These are phyloP conservation scores for Massariosphaeria phaeospora DNA, from an alignment of 495 filamentous ascomycete genomes.

Conservation along the genomic window DNA sequence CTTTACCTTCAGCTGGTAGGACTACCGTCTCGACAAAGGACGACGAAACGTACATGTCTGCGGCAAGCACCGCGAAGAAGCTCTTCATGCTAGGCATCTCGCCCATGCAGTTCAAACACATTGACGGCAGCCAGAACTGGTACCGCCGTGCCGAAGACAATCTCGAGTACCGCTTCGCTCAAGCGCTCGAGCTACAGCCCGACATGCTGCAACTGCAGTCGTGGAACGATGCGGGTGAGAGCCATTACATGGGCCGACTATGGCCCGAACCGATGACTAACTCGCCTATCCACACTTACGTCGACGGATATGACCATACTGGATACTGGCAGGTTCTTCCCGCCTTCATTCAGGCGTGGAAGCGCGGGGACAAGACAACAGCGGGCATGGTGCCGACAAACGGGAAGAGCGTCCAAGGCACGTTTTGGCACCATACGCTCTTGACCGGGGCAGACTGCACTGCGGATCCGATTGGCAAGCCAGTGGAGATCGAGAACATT, in stretches of 20 bases:
- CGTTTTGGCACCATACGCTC: conserved; percentile 26
- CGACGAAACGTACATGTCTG: conserved; percentile 6
- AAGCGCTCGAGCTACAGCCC: conserved; percentile 12
- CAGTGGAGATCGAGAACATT: neutral
- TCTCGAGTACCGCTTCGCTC: conserved; percentile 13
- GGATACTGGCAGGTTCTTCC: conserved; percentile 16
- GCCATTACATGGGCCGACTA: conserved; percentile 21
- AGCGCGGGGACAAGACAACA: conserved; percentile 9
- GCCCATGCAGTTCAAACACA: conserved; percentile 23
- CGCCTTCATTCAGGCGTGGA: conserved; percentile 17
- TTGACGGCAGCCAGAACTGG: conserved; percentile 8
- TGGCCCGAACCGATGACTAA: conserved; percentile 18
- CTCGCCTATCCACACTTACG: conserved; percentile 4
- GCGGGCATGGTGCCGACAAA: conserved; percentile 19
- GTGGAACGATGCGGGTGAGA: conserved; percentile 22
- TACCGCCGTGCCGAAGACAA: conserved; percentile 21
- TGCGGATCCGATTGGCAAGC: conserved; percentile 13
- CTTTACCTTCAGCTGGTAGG: neutral
- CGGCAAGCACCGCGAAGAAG: conserved; percentile 3
- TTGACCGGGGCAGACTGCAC: conserved; percentile 4
- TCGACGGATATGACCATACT: conserved; percentile 13
- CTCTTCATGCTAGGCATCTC: conserved; percentile 27
- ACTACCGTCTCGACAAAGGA: conserved; percentile 5
- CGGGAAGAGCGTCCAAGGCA: conserved; percentile 10
- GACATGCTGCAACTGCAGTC: conserved; percentile 24